Conservation (phyloP, 2,329 filamentous ascomycete genomes). For the Calonectria ilicicola region DNA sequence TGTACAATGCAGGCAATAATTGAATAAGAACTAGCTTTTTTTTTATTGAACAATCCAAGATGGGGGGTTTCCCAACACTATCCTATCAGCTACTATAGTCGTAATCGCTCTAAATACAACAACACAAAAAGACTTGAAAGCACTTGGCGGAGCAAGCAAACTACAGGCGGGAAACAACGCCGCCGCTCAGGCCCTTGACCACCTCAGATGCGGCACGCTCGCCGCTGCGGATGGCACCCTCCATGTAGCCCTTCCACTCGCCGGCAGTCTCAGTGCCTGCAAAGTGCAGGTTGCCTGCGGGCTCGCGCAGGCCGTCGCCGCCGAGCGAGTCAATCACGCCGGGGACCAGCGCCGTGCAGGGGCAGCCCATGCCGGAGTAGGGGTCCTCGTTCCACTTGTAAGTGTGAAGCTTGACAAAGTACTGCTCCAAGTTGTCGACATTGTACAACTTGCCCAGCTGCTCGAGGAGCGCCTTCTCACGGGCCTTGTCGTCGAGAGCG, state of each 20-base stretch:
- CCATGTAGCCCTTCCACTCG: conserved; percentile 45
- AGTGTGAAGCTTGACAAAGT: conserved; percentile 48
- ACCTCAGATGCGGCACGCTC: conserved; percentile 36
- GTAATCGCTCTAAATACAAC: background rate
- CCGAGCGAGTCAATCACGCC: conserved; percentile 51
- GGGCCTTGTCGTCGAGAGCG: conserved; percentile 30
- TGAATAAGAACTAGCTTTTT: no score
- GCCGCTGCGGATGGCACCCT: conserved; percentile 38
- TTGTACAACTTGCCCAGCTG: conserved; percentile 44
- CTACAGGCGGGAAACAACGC: conserved; percentile 25
- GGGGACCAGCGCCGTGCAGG: conserved; percentile 51
- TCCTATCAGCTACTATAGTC: background rate
- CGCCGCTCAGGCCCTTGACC: conserved; percentile 21
- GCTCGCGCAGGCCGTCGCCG: conserved; percentile 48
- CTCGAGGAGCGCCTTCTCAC: conserved; percentile 36
- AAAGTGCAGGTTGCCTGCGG: conserved; percentile 37
- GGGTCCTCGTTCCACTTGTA: conserved; percentile 55
- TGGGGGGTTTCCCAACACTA: no score
- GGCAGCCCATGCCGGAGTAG: conserved; percentile 53
- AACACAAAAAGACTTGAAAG: background rate
- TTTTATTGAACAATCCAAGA: no score
- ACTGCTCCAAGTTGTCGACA: conserved; percentile 17
- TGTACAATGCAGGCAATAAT: no score
- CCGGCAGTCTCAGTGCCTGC: conserved; percentile 40
- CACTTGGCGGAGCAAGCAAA: background rate